Evolutionary conservation across 148 eudicot genomes (phyloP), one percentile per base, ranked within the genome.

Genomic region (Gaultheria prostrata): DNA sequence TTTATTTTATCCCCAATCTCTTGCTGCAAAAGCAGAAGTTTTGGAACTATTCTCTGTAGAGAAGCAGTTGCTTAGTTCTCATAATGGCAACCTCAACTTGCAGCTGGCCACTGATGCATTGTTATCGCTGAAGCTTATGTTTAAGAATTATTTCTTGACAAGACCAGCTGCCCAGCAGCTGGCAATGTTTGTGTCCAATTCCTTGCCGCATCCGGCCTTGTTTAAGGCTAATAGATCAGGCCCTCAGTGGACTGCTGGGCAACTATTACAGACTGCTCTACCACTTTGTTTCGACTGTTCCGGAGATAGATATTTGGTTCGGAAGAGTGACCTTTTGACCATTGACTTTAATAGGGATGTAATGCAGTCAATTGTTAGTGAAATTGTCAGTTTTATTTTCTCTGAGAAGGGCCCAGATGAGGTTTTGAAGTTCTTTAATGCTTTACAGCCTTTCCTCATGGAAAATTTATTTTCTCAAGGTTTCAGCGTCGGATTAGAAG

Each of bases 21-120:
- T 94, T 3, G 87, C 93, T 80, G 98, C 98, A 6, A 95, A 92
- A 88, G 98, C 98, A 73, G 98, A 95, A 81, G 98, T 93, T 12
- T 24, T 94, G 75, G 99, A 97, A 89, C 87, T 97, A 4, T 97
- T 97, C 72, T 92, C 99, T 1, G 99, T 97, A n/a, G 99, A 93
- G 84, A 95, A 97, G 69, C 99, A 97, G 80, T 85, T 97, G 83
- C 88, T 92, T 57, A 94, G 99, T 86, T 97, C 99, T 8, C 99
- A 97, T 78, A 97, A 89, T 65, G 97, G 98, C n/a, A 95, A 92
- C 80, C 92, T 97, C 33, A 97, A 91, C 83, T 83, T 97, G 89
- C 98, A 97, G 89, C 88, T 97, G 20, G 90, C 93, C 12, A 88
- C 90, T 2, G 99, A 97, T 87, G 89, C 99, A 0, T 54, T 97